Conservation (phyloP, 139 green algal species). For the Micromonas commoda region DNA sequence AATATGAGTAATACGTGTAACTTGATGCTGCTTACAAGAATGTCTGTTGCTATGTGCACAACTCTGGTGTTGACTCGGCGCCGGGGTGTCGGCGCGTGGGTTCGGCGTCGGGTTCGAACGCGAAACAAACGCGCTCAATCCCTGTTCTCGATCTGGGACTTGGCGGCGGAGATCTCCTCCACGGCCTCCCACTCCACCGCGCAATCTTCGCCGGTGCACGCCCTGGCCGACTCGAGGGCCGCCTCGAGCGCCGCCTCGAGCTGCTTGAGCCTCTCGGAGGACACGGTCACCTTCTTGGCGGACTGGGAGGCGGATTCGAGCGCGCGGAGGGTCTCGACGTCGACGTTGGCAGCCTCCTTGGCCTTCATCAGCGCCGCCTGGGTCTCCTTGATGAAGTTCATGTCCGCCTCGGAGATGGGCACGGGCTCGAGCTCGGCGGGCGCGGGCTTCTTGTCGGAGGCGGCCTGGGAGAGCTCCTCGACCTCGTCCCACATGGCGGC, state of each 20-base stretch:
- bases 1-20: not conserved
- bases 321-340: not conserved
- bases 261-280: not conserved
- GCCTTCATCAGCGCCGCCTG: not conserved
- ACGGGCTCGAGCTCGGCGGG: not conserved
- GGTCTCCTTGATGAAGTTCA: conserved; percentile 16
- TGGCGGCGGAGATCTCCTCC: conserved; percentile 14
- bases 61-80: too few relatives aligned
- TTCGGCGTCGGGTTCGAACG: too few relatives aligned
- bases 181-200: conserved; percentile 28
- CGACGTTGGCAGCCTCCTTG: not conserved
- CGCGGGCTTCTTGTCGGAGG: not conserved
- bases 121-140: too few relatives aligned
- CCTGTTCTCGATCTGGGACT: not conserved
- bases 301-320: conserved; percentile 8
- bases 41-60: too few relatives aligned
- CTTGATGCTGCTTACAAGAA: too few relatives aligned
- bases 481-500: conserved; percentile 24
- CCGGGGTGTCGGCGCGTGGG: too few relatives aligned
- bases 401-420: not conserved
- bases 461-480: conserved; percentile 13
- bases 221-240: conserved; percentile 12
- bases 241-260: not conserved
- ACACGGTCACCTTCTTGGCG: not conserved
- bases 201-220: conserved; percentile 21